Evolutionary conservation across 345 rosid species (phyloP), one percentile per base, ranked within the genome.

Genomic region (Boechera stricta): DNA sequence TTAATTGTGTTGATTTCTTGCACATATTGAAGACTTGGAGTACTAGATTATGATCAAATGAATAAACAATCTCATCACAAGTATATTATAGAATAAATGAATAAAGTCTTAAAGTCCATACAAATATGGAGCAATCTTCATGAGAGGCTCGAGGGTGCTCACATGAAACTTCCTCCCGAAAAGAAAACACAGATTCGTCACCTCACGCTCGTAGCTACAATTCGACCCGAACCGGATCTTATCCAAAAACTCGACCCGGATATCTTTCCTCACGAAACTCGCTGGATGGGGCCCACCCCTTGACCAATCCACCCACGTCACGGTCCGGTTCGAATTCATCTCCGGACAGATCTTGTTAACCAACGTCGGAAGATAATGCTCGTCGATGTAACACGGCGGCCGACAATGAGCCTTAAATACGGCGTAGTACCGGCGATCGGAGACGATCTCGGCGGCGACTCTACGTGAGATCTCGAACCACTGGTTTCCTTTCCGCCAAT

Each of bases 241-340:
- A 73, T 85, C 76, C 69, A 85, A 26, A 18, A 85, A 82, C 63
- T 60, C 85, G 61, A 73, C 66, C 2, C 82, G 63, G 10, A 85
- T 73, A 54, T 52, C 83, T 44, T 67, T 78, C 73, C 69, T 74
- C 45, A 64, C 80, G 10, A 85, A 87, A 64, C 5, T 80, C 42
- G 65, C 82, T 3, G 90, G 87, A 56, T 83, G 86, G 2, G 88
- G 79, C 55, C 85, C 87, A 44, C 79, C 65, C 26, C 68, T 76
- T 0, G 86, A 83, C 85, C 88, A 85, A 71, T 83, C 88, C 9
- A 82, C 88, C 90, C 87, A 85, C 55, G 90, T 83, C 38, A 83
- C 69, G 13, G 72, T 78, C 70, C 87, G 73, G 59, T 85, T 85
- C 6, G 81, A 74, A 4, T 82, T 85, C 69, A 52, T 35, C 9